phyloP scores from a whole-genome alignment of 805 yeast genomes.

The Kuraishia floccosa region DNA sequence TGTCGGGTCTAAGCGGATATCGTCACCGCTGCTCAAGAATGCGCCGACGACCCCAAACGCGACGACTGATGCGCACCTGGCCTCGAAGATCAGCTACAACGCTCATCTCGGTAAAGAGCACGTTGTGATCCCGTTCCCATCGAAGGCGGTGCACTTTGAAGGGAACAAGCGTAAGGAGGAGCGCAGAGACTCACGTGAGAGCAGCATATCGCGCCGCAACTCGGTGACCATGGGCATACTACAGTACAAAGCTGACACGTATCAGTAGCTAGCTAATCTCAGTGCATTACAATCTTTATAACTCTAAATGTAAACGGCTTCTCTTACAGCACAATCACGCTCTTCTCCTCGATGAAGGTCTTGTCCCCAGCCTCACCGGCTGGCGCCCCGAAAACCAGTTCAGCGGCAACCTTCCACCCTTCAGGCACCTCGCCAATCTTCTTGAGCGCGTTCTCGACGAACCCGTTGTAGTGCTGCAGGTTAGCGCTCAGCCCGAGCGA shows the following conservation, averaged over 20 bases:
- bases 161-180: conserved; percentile 14
- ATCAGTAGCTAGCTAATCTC: too few species aligned
- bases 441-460: conserved; percentile 22
- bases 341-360: conserved; percentile 22
- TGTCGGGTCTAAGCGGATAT: conserved; percentile 8
- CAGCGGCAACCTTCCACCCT: conserved; percentile 33
- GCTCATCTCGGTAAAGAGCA: conserved; percentile 33
- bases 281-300: background rate
- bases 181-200: too few species aligned
- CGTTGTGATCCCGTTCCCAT: conserved; percentile 24
- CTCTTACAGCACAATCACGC: background rate
- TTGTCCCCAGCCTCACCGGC: conserved; percentile 22
- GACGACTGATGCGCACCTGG: conserved; percentile 4
- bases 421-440: conserved; percentile 27
- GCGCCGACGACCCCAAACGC: conserved; percentile 22
- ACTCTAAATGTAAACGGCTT: background rate
- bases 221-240: conserved; percentile 7
- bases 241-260: too few species aligned
- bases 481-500: conserved; percentile 35
- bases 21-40: conserved; percentile 21
- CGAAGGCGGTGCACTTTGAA: conserved; percentile 21
- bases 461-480: conserved; percentile 40
- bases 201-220: conserved; percentile 1
- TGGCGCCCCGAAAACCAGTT: conserved; percentile 38
- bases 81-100: conserved; percentile 2